These are phyloP conservation scores for Pythium vanterpoolii DNA, from an alignment of 352 stramenopile genomes.

Conservation along the genomic window DNA sequence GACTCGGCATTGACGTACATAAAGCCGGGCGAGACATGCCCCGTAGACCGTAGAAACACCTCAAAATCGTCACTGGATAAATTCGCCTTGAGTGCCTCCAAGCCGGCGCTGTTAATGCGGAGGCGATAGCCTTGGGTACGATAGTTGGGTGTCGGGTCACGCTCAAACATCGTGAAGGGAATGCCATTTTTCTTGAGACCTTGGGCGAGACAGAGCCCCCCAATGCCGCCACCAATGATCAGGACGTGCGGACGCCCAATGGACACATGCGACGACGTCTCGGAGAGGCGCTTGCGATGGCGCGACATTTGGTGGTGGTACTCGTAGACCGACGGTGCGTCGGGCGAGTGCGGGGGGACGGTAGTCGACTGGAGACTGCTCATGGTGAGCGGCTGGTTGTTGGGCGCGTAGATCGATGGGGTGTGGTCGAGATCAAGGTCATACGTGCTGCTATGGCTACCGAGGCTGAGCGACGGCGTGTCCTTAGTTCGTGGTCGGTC, in stretches of 20 bases:
- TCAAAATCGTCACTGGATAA: slow-evolving; percentile 48
- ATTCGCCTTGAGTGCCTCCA: slow-evolving; percentile 51
- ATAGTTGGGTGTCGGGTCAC: slow-evolving; percentile 59
- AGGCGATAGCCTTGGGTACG: slow-evolving; percentile 58
- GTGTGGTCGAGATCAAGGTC: slow-evolving; percentile 3
- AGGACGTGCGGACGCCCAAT: slow-evolving; percentile 13
- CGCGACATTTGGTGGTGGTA: slow-evolving; percentile 23
- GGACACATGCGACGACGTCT: neutral
- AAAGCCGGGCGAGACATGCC: slow-evolving; percentile 48
- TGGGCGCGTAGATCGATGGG: neutral
- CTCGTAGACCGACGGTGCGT: slow-evolving; percentile 18
- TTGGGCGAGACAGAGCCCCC: slow-evolving; percentile 56
- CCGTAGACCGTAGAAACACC: slow-evolving; percentile 49
- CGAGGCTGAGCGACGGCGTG: neutral
- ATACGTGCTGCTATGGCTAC: slow-evolving; percentile 1
- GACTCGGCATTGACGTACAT: slow-evolving; percentile 48
- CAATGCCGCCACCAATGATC: slow-evolving; percentile 49
- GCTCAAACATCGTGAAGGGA: slow-evolving; percentile 65
- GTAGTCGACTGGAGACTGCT: neutral
- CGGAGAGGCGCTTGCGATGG: neutral
- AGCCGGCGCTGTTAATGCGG: slow-evolving; percentile 55
- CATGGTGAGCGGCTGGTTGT: neutral
- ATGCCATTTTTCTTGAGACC: slow-evolving; percentile 56
- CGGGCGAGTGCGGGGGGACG: neutral
- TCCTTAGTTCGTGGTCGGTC: neutral